Percentiles rank a stretch among this genome's conserved stretches.
These are phyloP conservation scores for Erysimum cheiranthoides DNA, from an alignment of 345 rosid genomes.

Conservation along the genomic window DNA sequence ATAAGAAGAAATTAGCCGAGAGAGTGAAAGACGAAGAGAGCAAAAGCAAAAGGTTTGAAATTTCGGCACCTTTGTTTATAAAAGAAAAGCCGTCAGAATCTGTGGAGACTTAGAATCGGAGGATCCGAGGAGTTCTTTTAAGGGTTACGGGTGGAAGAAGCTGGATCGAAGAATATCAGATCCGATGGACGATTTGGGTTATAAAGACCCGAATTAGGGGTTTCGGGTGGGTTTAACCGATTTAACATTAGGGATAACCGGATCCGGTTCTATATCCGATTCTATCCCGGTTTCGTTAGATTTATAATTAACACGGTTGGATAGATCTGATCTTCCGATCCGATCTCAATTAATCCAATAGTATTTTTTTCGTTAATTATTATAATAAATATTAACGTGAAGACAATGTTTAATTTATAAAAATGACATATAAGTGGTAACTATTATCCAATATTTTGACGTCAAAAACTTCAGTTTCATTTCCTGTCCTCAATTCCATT, in stretches of 20 bases:
- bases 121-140: slow-evolving; percentile 59
- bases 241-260: not conserved
- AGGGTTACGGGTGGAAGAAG: slow-evolving; percentile 46
- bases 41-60: slow-evolving; percentile 20
- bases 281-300: slow-evolving; percentile 17
- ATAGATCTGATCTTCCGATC: slow-evolving; percentile 22
- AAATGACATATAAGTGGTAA: not conserved
- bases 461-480: no score
- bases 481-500: no score
- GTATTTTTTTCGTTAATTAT: not conserved
- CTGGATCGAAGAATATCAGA: slow-evolving; percentile 43
- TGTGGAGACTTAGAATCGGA: slow-evolving; percentile 57
- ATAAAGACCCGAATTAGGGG: slow-evolving; percentile 31
- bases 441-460: not conserved
- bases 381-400: not conserved
- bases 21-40: slow-evolving; percentile 23
- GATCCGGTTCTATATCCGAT: slow-evolving; percentile 21
- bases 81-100: slow-evolving; percentile 39
- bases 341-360: slow-evolving; percentile 14
- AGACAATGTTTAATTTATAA: not conserved
- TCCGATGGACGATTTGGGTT: slow-evolving; percentile 39
- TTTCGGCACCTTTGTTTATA: slow-evolving; percentile 14
- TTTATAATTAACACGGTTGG: not conserved
- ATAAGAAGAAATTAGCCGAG: slow-evolving; percentile 2
- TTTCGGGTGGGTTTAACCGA: slow-evolving; percentile 41